phyloP scores from a whole-genome alignment of 495 filamentous ascomycete species.

The Neurospora sp. region DNA sequence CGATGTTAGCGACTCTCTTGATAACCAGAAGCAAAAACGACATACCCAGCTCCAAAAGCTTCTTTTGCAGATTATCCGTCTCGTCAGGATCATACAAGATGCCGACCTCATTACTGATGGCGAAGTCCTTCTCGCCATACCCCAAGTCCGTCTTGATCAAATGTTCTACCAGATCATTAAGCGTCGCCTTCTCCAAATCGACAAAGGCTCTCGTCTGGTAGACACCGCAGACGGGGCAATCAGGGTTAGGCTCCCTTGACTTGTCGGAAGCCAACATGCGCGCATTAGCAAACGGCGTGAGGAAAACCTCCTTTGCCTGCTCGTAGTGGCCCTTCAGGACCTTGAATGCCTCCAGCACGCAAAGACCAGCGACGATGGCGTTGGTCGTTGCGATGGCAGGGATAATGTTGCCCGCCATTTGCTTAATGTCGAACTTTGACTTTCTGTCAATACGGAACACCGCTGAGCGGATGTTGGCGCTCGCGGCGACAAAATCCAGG shows the following conservation, averaged over 20 bases:
- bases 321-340: conserved; percentile 65
- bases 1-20: conserved; percentile 11
- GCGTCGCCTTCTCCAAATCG: conserved; percentile 63
- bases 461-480: conserved; percentile 75
- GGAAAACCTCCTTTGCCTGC: conserved; percentile 56
- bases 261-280: conserved; percentile 63
- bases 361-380: conserved; percentile 87
- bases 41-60: conserved; percentile 66
- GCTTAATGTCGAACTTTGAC: conserved; percentile 94
- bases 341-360: conserved; percentile 89
- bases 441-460: conserved; percentile 79
- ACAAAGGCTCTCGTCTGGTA: conserved; percentile 55
- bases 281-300: conserved; percentile 72
- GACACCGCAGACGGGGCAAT: conserved; percentile 74
- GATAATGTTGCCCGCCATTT: conserved; percentile 99
- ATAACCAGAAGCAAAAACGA: too few relatives aligned
- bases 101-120: conserved; percentile 59
- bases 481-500: conserved; percentile 86
- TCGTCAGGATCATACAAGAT: conserved; percentile 81
- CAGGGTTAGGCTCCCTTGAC: conserved; percentile 61
- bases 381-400: conserved; percentile 98
- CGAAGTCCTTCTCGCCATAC: conserved; percentile 72
- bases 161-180: conserved; percentile 71
- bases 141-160: conserved; percentile 59
- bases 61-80: conserved; percentile 74